These are phyloP conservation scores for Fistulifera solaris DNA, from an alignment of 108 stramenopile genomes.

Conservation along the genomic window DNA sequence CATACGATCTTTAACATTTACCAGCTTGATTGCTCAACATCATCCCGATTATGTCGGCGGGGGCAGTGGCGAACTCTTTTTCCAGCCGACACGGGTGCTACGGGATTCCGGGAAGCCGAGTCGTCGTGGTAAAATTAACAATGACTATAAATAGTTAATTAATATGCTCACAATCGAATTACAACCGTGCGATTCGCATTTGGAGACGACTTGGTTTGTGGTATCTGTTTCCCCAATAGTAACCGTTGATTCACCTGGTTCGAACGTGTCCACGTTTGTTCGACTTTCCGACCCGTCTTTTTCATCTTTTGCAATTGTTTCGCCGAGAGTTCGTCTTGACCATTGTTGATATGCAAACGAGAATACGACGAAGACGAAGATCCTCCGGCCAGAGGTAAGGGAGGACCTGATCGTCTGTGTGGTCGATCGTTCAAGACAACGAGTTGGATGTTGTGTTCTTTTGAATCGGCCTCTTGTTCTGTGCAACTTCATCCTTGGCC, in stretches of 20 bases:
- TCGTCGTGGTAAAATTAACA: too few species aligned
- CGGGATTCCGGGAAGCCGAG: too few species aligned
- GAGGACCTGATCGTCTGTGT: neutral
- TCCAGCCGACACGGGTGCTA: conserved; percentile 5
- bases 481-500: neutral
- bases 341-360: neutral
- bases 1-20: conserved; percentile 11
- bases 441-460: neutral
- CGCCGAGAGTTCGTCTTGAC: neutral
- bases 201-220: too few species aligned
- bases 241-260: too few species aligned
- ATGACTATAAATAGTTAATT: too few species aligned
- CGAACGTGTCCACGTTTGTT: too few species aligned
- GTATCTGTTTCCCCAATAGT: too few species aligned
- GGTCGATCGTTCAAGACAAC: neutral
- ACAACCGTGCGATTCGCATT: too few species aligned
- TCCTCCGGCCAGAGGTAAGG: neutral
- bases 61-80: conserved; percentile 34
- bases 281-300: conserved; percentile 2
- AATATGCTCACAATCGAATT: too few species aligned
- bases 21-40: conserved; percentile 25
- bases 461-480: neutral
- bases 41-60: conserved; percentile 33
- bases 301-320: conserved; percentile 9
- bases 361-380: neutral